Percentiles rank a stretch among this genome's conserved stretches.
Conservation (phyloP, 805 yeast genomes). For the Ogataea corticis region DNA sequence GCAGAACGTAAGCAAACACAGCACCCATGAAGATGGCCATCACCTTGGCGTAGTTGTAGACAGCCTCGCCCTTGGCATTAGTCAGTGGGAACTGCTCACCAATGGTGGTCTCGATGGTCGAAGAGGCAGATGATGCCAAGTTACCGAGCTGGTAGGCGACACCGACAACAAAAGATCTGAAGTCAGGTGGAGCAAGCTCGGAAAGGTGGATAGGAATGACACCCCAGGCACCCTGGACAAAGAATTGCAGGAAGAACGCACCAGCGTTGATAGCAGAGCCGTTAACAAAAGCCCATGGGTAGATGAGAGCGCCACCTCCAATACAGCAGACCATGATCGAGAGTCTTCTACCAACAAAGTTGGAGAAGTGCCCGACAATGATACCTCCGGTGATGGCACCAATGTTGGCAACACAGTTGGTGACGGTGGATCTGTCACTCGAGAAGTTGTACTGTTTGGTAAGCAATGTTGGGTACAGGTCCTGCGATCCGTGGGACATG, state of each 20-base stretch:
- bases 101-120: slow-evolving; percentile 66
- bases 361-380: slow-evolving; percentile 54
- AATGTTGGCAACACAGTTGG: slow-evolving; percentile 56
- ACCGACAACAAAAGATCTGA: slow-evolving; percentile 64
- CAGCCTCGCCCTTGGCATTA: slow-evolving; percentile 29
- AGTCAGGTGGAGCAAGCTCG: slow-evolving; percentile 62
- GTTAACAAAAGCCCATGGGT: slow-evolving; percentile 60
- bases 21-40: slow-evolving; percentile 70
- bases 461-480: slow-evolving; percentile 57
- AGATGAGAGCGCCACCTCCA: slow-evolving; percentile 59
- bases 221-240: slow-evolving; percentile 73
- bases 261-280: slow-evolving; percentile 54
- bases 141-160: slow-evolving; percentile 69
- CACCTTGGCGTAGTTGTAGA: slow-evolving; percentile 55
- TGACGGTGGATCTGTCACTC: slow-evolving; percentile 49
- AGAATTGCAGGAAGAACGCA: slow-evolving; percentile 60
- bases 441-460: slow-evolving; percentile 46
- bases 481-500: slow-evolving; percentile 65
- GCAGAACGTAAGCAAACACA: slow-evolving; percentile 53
- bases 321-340: slow-evolving; percentile 52
- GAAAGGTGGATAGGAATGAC: slow-evolving; percentile 62
- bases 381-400: slow-evolving; percentile 63
- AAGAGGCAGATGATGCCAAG: slow-evolving; percentile 63
- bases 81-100: slow-evolving; percentile 54
- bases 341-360: slow-evolving; percentile 56